Base-by-base conservation (phyloP, 768 basidiomycete genomes). In the Floccularia luteovirens region DNA sequence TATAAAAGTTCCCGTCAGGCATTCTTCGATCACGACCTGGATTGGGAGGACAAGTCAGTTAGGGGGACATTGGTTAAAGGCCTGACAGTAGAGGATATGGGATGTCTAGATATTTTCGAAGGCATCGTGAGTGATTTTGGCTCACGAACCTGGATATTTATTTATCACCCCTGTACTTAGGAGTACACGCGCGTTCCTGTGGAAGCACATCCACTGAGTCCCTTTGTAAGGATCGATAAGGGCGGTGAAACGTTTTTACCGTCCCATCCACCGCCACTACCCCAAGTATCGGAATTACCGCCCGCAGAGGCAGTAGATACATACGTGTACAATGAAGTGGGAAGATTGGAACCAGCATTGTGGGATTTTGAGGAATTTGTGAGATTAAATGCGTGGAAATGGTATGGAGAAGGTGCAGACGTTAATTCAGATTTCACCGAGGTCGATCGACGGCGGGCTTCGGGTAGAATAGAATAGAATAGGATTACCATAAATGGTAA, bases 341-440 rank as follows among this genome's bases (percentile, higher is more conserved):
- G 49, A 0, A 44, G 57, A 5, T 63, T 97, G 5, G 64, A 74
- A 19, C 64, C 75, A 0, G 65, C 68, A 22, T 59, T 87, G 3
- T 98, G 93, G 93, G 72, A 78, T 0, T 92, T 83, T 51, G 76
- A 79, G n/a, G 74, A 79, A 2, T 96, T 96, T 52, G 69, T 94
- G 22, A 59, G 62, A 51, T 73, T 84, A 22, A 85, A 78, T 47
- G 80, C 86, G 2, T 77, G 76, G 70, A 82, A 82, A 42, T 93
- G 91, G 90, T 70, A 83, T 27, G 77, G 75, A 0, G 45, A 53
- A 6, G 60, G 50, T 4, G 58, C 62, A 14, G 43, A 52, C 16
- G 44, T 51, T 24, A 64, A 67, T 3, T 43, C 51, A 14, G 67
- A 75, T 41, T 42, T 39, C 32, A 58, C 48, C n/a, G 75, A 75